A percentile compares a stretch with the other conserved stretches of the same genome.
phyloP scores from a whole-genome alignment of 345 rosid species.

The Carallia pectinifolia region DNA sequence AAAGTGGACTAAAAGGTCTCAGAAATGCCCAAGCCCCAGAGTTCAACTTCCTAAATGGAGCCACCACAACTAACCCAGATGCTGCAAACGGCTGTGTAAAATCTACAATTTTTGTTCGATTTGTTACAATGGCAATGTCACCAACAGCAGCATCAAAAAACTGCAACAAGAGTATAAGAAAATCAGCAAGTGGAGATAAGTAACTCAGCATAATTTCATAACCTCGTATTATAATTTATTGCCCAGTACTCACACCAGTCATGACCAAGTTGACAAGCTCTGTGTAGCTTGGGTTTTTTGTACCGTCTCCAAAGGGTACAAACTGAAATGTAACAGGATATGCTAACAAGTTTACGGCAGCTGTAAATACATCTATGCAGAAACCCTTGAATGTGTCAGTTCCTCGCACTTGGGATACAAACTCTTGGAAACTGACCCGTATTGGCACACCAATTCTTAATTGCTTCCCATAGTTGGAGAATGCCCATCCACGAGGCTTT shows the following conservation, averaged over 20 bases:
- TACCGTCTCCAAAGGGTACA: conserved; percentile 71
- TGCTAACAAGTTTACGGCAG: conserved; percentile 78
- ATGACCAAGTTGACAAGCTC: conserved; percentile 66
- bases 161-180: conserved; percentile 37
- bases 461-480: conserved; percentile 82
- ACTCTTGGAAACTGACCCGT: conserved; percentile 72
- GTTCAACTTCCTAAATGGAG: conserved; percentile 67
- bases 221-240: background rate
- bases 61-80: conserved; percentile 91
- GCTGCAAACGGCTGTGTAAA: conserved; percentile 89
- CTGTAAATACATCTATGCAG: conserved; percentile 83
- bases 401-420: conserved; percentile 65
- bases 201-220: conserved; percentile 2
- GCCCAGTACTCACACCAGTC: conserved; percentile 66
- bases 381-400: conserved; percentile 72
- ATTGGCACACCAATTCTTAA: conserved; percentile 78
- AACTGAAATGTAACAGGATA: conserved; percentile 78
- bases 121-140: conserved; percentile 82
- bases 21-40: conserved; percentile 96
- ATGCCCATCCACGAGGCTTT: conserved; percentile 94
- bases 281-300: conserved; percentile 71
- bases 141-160: conserved; percentile 84
- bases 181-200: conserved; percentile 16
- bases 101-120: conserved; percentile 81
- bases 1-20: conserved; percentile 56